A percentile compares a stretch with the other conserved stretches of the same genome.
These are phyloP conservation scores for Pezicula neosporulosa DNA, from an alignment of 2,329 filamentous ascomycete genomes.

Conservation along the genomic window DNA sequence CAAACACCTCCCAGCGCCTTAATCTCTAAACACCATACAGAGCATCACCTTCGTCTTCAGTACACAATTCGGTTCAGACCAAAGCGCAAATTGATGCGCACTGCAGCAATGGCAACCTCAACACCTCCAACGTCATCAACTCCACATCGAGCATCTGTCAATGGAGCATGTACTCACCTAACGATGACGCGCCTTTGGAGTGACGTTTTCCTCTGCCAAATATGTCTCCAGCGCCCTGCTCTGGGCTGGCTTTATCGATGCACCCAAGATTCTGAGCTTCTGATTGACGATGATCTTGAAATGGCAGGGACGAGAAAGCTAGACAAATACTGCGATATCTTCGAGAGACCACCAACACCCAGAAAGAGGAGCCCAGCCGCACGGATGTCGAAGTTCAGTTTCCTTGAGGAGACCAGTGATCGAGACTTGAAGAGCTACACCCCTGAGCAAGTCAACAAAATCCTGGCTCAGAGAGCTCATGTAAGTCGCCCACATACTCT, in stretches of 20 bases:
- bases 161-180: conserved; percentile 57
- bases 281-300: conserved; percentile 34
- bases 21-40: too few species aligned
- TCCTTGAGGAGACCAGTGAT: conserved; percentile 37
- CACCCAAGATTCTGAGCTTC: conserved; percentile 55
- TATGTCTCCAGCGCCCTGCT: conserved; percentile 51
- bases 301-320: conserved; percentile 13
- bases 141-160: conserved; percentile 1
- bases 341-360: conserved; percentile 11
- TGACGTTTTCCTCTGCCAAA: conserved; percentile 46
- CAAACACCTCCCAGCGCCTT: too few species aligned
- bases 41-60: too few species aligned
- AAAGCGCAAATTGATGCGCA: neutral
- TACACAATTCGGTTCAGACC: too few species aligned
- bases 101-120: neutral
- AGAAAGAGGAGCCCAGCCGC: conserved; percentile 19
- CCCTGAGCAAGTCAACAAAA: conserved; percentile 40
- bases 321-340: conserved; percentile 21
- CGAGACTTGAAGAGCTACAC: conserved; percentile 42
- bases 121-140: neutral
- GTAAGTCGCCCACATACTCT: conserved; percentile 29
- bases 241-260: conserved; percentile 75
- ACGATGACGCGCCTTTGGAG: conserved; percentile 65
- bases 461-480: conserved; percentile 48
- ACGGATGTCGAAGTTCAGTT: conserved; percentile 12